These are phyloP conservation scores for Pachysolen tannophilus DNA, from an alignment of 805 yeast species.

Conservation along the genomic window DNA sequence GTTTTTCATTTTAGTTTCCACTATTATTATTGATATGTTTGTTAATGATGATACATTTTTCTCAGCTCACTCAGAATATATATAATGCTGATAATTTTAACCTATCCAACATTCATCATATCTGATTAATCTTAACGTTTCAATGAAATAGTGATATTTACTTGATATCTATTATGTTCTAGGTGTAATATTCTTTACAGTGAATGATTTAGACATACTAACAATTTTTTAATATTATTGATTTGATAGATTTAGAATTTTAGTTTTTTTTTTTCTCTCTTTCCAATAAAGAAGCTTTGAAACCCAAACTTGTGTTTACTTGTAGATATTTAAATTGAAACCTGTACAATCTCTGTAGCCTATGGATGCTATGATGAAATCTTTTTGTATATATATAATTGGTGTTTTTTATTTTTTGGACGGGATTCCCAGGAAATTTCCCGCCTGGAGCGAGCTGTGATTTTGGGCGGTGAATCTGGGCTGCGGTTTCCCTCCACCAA, in stretches of 20 bases:
- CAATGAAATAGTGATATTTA: too few species aligned
- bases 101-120: slow-evolving; percentile 34
- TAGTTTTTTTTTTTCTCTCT: not conserved
- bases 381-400: too few species aligned
- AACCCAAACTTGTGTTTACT: too few species aligned
- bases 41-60: slow-evolving; percentile 25
- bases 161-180: too few species aligned
- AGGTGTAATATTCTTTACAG: not conserved
- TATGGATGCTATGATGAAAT: too few species aligned
- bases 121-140: slow-evolving; percentile 16
- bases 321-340: too few species aligned
- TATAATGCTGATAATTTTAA: slow-evolving; percentile 27
- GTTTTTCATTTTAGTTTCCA: too few species aligned
- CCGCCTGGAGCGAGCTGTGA: too few species aligned
- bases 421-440: too few species aligned
- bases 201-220: not conserved
- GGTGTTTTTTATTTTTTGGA: too few species aligned
- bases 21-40: too few species aligned
- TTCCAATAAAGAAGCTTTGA: not conserved
- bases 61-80: slow-evolving; percentile 36
- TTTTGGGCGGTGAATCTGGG: not conserved
- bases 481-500: not conserved
- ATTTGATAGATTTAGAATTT: not conserved
- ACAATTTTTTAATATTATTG: not conserved
- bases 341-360: too few species aligned